Percentiles rank a stretch among this genome's conserved stretches.
phyloP scores from a whole-genome alignment of 1,139 yeast species.

The Diutina mesorugosa region DNA sequence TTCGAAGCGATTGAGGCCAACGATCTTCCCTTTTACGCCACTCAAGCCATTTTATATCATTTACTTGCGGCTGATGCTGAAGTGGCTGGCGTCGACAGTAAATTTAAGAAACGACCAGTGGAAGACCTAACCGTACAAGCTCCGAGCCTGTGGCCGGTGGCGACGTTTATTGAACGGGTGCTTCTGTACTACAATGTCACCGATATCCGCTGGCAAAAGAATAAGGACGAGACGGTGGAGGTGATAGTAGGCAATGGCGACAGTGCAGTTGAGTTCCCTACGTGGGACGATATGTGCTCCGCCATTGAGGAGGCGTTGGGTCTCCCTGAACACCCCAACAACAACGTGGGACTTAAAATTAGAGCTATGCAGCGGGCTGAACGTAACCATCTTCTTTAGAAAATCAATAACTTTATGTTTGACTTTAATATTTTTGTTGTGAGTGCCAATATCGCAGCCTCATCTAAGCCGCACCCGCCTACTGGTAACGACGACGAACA shows the following conservation, averaged over 20 bases:
- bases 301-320: neutral
- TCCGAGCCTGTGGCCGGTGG: neutral
- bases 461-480: neutral
- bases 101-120: neutral
- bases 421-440: neutral
- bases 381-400: neutral
- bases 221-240: neutral
- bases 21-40: slow-evolving; percentile 46
- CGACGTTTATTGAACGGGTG: neutral
- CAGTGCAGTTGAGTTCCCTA: neutral
- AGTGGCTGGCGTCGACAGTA: neutral
- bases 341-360: neutral
- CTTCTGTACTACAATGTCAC: neutral
- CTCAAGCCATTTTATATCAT: slow-evolving; percentile 45
- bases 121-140: neutral
- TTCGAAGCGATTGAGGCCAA: slow-evolving; percentile 37
- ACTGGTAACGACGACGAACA: neutral
- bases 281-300: neutral
- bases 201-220: neutral
- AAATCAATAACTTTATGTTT: neutral
- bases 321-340: neutral
- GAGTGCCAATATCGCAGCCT: neutral
- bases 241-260: neutral
- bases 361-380: neutral
- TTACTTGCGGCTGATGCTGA: slow-evolving; percentile 34